Percentiles rank a stretch among this genome's conserved stretches.
phyloP scores from a whole-genome alignment of 1,284 basidiomycete species.

The Macrocystidia cucumis region DNA sequence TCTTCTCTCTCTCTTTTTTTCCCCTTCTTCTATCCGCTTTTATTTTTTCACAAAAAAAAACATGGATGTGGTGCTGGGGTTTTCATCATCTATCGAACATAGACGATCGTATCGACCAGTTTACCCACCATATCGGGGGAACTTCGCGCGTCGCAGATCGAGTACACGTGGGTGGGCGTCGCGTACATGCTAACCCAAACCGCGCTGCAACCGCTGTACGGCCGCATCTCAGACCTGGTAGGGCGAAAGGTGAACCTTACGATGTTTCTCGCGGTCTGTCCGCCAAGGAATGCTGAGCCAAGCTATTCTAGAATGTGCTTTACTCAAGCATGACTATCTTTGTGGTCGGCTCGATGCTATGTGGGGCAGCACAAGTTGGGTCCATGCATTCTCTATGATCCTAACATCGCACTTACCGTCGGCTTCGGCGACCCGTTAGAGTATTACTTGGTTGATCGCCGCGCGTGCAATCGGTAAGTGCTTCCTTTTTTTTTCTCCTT shows the following conservation, averaged over 20 bases:
- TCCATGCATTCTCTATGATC: slow-evolving; percentile 10
- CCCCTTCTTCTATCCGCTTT: no score
- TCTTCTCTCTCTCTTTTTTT: slow-evolving; percentile 5
- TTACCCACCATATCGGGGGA: slow-evolving; percentile 69
- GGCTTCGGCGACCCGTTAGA: slow-evolving; percentile 27
- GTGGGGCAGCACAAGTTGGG: slow-evolving; percentile 58
- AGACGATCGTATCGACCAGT: slow-evolving; percentile 79
- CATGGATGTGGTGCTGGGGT: no score
- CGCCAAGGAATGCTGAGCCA: slow-evolving; percentile 3
- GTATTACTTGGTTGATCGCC: slow-evolving; percentile 40
- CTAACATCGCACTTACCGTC: slow-evolving; percentile 10
- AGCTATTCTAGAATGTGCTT: slow-evolving; percentile 42
- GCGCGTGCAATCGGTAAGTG: slow-evolving; percentile 33
- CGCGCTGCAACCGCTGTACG: slow-evolving; percentile 74
- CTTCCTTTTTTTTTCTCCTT: slow-evolving; percentile 1
- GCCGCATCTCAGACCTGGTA: slow-evolving; percentile 66
- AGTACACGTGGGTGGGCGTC: slow-evolving; percentile 81
- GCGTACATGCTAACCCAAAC: slow-evolving; percentile 80
- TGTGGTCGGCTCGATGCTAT: slow-evolving; percentile 62
- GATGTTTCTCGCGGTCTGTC: slow-evolving; percentile 1
- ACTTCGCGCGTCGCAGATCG: slow-evolving; percentile 51
- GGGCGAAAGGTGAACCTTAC: slow-evolving; percentile 54
- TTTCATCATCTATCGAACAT: no score
- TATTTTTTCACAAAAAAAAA: no score
- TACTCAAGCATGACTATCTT: slow-evolving; percentile 66